Evolutionary conservation across 768 basidiomycete genomes (phyloP).

Genomic region (Lepiota brunneoincarnata): DNA sequence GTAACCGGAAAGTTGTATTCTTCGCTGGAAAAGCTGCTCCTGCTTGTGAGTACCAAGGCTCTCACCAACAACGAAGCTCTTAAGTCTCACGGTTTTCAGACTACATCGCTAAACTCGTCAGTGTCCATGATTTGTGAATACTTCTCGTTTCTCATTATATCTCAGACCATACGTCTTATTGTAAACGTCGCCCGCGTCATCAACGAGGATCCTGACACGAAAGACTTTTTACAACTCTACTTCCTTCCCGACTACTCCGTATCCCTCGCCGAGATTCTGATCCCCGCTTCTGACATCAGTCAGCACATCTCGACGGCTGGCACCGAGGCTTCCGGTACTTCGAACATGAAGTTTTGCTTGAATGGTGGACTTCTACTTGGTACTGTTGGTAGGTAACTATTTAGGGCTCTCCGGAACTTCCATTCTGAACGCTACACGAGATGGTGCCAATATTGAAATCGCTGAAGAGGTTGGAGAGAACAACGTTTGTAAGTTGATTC

Average conservation of each 20-base stretch:
- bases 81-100: slow-evolving; percentile 43
- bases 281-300: slow-evolving; percentile 91
- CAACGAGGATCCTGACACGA: slow-evolving; percentile 84
- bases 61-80: background rate
- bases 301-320: slow-evolving; percentile 98
- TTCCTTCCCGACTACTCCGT: slow-evolving; percentile 98
- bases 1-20: slow-evolving; percentile 86
- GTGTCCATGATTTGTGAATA: slow-evolving; percentile 11
- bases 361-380: slow-evolving; percentile 89
- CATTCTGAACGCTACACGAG: slow-evolving; percentile 26
- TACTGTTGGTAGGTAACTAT: slow-evolving; percentile 55
- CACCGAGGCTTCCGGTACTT: slow-evolving; percentile 83
- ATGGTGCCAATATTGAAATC: slow-evolving; percentile 97
- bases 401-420: background rate
- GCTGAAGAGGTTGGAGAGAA: slow-evolving; percentile 91
- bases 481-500: slow-evolving; percentile 75
- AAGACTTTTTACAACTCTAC: slow-evolving; percentile 81
- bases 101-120: slow-evolving; percentile 86
- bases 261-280: slow-evolving; percentile 77
- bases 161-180: slow-evolving; percentile 86
- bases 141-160: background rate
- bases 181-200: slow-evolving; percentile 83
- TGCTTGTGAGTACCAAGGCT: slow-evolving; percentile 55
- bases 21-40: slow-evolving; percentile 98
- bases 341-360: slow-evolving; percentile 88